phyloP scores from a whole-genome alignment of 2,329 filamentous ascomycete species.

The Trichoderma aggressivum region DNA sequence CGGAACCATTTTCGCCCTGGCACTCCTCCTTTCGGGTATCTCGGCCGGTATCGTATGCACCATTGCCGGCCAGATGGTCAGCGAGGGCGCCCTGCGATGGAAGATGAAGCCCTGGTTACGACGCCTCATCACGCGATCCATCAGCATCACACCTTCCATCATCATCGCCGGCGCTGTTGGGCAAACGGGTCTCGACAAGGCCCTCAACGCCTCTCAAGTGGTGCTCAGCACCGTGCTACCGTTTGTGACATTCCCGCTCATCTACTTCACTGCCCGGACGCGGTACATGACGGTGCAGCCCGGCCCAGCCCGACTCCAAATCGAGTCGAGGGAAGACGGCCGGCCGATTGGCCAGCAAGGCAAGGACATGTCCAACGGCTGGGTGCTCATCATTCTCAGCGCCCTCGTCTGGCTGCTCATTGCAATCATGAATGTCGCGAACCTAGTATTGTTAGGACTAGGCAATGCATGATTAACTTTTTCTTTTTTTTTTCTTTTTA shows the following conservation, averaged over 20 bases:
- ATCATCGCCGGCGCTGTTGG: constrained; percentile 80
- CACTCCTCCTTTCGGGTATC: constrained; percentile 74
- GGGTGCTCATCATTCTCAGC: constrained; percentile 55
- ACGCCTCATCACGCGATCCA: constrained; percentile 70
- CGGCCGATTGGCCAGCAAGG: constrained; percentile 10
- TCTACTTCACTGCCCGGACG: constrained; percentile 78
- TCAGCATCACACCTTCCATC: constrained; percentile 79
- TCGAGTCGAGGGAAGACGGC: constrained; percentile 24
- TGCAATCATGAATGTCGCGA: constrained; percentile 73
- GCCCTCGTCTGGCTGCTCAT: constrained; percentile 70
- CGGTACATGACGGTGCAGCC: constrained; percentile 73
- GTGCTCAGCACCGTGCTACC: constrained; percentile 75
- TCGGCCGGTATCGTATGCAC: constrained; percentile 86
- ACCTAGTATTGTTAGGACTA: constrained; percentile 61
- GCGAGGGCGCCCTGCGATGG: constrained; percentile 78
- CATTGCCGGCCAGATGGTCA: constrained; percentile 85
- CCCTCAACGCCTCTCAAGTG: constrained; percentile 74
- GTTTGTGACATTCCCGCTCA: constrained; percentile 76
- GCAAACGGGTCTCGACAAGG: constrained; percentile 63
- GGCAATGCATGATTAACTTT: constrained; percentile 21
- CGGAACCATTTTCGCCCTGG: constrained; percentile 79
- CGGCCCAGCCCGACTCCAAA: constrained; percentile 37
- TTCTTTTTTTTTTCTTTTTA: neutral
- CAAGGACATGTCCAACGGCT: constrained; percentile 69
- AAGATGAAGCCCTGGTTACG: constrained; percentile 73